Base-by-base conservation (phyloP, 2,329 filamentous ascomycete species). In the Lachnellula subtilissima region DNA sequence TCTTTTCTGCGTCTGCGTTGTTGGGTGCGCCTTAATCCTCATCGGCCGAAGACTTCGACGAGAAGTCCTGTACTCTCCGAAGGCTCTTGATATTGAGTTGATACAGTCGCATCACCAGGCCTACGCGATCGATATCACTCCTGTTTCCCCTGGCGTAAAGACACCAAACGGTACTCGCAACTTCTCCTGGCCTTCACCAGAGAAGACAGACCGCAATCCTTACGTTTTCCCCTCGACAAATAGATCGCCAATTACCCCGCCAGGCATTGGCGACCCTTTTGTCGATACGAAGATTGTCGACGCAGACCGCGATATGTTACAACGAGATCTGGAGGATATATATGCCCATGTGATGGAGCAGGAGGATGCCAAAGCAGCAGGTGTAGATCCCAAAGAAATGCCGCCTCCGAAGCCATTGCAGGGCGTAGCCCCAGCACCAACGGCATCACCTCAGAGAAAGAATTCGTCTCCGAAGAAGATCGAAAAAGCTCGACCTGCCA, bases 301-400 rank as follows among this genome's bases (percentile, higher is more conserved):
- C 57, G 81, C 83, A 58, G 89, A 96, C 72, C 84, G 82, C 69
- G 79, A 81, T 67, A 86, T 87, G 75, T 85, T 89, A 61, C 86
- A 94, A 71, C 79, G 86, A 62, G 89, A 96, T 70, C 85, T 97
- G 72, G 91, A 96, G 71, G 85, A 89, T 65, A 85, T 97, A 70
- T 97, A 97, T 74, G 91, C 86, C 59, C 88, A 91, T 64, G 92
- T 96, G 61, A 88, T 96, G 85, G 90, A 91, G 71, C 89, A 96
- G 65, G 92, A 97, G 67, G 83, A 81, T 56, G 83, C 83, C 51
- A 86, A 85, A 70, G 75, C 79, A 61, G 77, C 76, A 48, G 83
- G 84, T 35, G 68, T 81, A 43, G 71, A 72, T 17, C 74, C 82
- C 46, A 75, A 79, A 22, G 70, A 69, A 5, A 74, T 77, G 39